Conservation (phyloP, 2,329 filamentous ascomycete species). For the Trichoderma cornu-damae region DNA sequence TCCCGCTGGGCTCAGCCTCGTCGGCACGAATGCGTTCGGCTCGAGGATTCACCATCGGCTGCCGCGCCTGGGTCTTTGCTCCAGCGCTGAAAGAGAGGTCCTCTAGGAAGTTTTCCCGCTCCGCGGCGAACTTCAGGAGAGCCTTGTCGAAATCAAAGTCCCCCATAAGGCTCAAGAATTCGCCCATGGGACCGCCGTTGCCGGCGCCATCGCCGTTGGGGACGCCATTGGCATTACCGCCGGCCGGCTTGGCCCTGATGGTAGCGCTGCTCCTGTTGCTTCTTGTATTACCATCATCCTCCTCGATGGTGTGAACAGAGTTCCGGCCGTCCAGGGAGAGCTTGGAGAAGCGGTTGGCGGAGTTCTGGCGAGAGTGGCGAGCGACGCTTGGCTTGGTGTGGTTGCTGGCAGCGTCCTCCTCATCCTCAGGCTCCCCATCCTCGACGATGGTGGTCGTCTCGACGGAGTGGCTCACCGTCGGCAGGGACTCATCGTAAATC, state of each 20-base stretch:
- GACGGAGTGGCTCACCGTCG: slow-evolving; percentile 34
- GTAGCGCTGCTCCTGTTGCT: slow-evolving; percentile 65
- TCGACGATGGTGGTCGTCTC: slow-evolving; percentile 58
- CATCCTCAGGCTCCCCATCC: slow-evolving; percentile 59
- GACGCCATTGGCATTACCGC: slow-evolving; percentile 24
- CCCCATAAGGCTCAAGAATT: slow-evolving; percentile 33
- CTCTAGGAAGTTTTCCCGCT: slow-evolving; percentile 87
- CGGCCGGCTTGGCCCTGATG: slow-evolving; percentile 44
- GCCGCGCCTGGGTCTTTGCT: slow-evolving; percentile 64
- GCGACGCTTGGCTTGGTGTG: slow-evolving; percentile 33
- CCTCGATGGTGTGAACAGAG: slow-evolving; percentile 53
- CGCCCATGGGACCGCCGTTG: slow-evolving; percentile 27
- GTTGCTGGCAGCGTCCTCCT: slow-evolving; percentile 39
- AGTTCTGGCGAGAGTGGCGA: slow-evolving; percentile 58
- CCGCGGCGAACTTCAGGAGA: slow-evolving; percentile 88
- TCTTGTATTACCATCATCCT: slow-evolving; percentile 51
- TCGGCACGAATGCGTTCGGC: slow-evolving; percentile 77
- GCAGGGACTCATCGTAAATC: slow-evolving; percentile 54
- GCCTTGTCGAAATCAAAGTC: slow-evolving; percentile 94
- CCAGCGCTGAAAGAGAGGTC: slow-evolving; percentile 87
- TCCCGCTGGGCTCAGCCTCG: slow-evolving; percentile 52
- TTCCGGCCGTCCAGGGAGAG: slow-evolving; percentile 45
- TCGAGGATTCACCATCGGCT: slow-evolving; percentile 70
- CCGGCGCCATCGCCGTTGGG: slow-evolving; percentile 22
- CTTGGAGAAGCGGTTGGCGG: slow-evolving; percentile 54